phyloP scores from a whole-genome alignment of 306 rosid species.

The Begonia peltatifolia region DNA sequence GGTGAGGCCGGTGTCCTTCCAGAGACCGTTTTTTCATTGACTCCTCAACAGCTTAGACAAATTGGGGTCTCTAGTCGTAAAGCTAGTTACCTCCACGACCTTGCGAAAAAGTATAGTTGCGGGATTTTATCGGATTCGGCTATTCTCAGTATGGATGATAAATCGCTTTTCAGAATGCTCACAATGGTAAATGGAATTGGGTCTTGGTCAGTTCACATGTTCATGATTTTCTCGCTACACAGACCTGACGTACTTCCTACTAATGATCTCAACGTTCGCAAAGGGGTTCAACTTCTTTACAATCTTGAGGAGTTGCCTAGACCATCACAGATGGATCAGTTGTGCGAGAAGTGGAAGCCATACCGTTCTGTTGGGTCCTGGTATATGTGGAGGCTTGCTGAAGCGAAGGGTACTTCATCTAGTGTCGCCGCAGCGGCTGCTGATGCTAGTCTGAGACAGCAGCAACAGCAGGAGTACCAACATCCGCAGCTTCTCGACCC shows the following conservation, averaged over 20 bases:
- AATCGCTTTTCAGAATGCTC: slow-evolving; percentile 89
- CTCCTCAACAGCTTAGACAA: slow-evolving; percentile 76
- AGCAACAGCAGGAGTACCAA: slow-evolving; percentile 25
- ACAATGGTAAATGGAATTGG: slow-evolving; percentile 99
- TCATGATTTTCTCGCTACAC: slow-evolving; percentile 94
- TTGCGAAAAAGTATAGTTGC: slow-evolving; percentile 76
- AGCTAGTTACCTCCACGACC: slow-evolving; percentile 90
- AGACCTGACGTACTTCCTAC: slow-evolving; percentile 91
- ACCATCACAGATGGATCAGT: slow-evolving; percentile 94
- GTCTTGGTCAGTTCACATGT: slow-evolving; percentile 99
- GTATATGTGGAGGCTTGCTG: slow-evolving; percentile 94
- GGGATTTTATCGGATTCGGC: slow-evolving; percentile 85
- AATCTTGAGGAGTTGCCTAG: slow-evolving; percentile 77
- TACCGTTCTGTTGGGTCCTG: slow-evolving; percentile 84
- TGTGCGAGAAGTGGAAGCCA: slow-evolving; percentile 96
- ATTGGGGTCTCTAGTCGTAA: slow-evolving; percentile 89
- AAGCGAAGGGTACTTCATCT: slow-evolving; percentile 78
- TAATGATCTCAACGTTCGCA: slow-evolving; percentile 76
- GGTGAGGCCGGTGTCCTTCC: slow-evolving; percentile 73
- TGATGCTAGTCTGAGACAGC: slow-evolving; percentile 48
- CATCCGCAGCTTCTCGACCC: slow-evolving; percentile 76
- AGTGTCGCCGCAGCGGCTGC: slow-evolving; percentile 68
- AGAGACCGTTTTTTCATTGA: slow-evolving; percentile 59
- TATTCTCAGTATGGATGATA: slow-evolving; percentile 95
- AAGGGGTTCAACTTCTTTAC: slow-evolving; percentile 80